Evolutionary conservation across 805 yeast genomes (phyloP).

Genomic region (Lipomyces anomalus): DNA sequence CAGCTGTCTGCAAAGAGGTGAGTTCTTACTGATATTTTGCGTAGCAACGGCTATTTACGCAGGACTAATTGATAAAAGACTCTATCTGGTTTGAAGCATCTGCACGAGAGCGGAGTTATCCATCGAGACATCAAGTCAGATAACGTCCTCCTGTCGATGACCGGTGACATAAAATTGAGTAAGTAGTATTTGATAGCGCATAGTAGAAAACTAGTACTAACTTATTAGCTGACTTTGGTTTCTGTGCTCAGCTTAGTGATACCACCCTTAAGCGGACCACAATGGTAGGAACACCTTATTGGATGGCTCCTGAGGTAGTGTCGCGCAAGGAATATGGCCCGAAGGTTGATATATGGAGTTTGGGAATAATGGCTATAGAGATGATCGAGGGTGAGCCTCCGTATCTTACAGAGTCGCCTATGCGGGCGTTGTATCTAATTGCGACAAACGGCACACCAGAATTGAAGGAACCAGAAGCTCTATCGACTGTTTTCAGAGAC

Average conservation of each 20-base stretch:
- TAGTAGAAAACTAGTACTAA: too few species aligned
- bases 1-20: constrained; percentile 81
- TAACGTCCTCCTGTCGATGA: constrained; percentile 75
- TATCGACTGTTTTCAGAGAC: constrained; percentile 57
- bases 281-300: constrained; percentile 83
- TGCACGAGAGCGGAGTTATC: constrained; percentile 87
- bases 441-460: constrained; percentile 80
- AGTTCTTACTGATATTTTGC: not conserved
- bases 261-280: constrained; percentile 69
- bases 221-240: constrained; percentile 93
- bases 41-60: too few species aligned
- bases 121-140: constrained; percentile 97
- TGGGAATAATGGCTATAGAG: constrained; percentile 81
- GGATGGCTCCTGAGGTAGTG: constrained; percentile 90
- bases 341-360: constrained; percentile 76
- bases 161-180: constrained; percentile 85
- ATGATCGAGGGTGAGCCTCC: constrained; percentile 88
- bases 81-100: constrained; percentile 80
- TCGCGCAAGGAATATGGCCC: constrained; percentile 75
- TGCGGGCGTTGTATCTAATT: constrained; percentile 67
- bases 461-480: constrained; percentile 71
- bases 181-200: too few species aligned
- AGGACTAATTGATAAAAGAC: too few species aligned
- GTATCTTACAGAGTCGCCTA: constrained; percentile 70
- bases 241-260: constrained; percentile 75